A percentile compares a stretch with the other conserved stretches of the same genome.
phyloP scores from a whole-genome alignment of 1,284 basidiomycete genomes.

The Leccinum glutinopallens region DNA sequence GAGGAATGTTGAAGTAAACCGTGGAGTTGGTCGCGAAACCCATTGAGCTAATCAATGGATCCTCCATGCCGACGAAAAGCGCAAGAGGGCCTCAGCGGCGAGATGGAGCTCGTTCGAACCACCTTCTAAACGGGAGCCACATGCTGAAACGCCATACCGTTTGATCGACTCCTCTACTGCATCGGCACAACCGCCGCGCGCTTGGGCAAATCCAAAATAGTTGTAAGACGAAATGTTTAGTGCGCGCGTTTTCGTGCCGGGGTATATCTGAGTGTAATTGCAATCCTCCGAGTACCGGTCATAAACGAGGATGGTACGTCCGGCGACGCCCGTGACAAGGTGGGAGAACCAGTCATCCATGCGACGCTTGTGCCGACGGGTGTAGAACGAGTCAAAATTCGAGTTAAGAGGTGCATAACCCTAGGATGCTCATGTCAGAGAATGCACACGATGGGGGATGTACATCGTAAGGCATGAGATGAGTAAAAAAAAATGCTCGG shows the following conservation, averaged over 20 bases:
- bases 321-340: constrained; percentile 93
- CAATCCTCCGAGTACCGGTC: constrained; percentile 87
- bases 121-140: constrained; percentile 80
- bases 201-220: constrained; percentile 98
- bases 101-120: constrained; percentile 86
- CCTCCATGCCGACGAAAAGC: constrained; percentile 87
- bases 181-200: constrained; percentile 90
- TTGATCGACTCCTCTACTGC: constrained; percentile 83
- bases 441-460: not conserved
- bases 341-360: constrained; percentile 97
- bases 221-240: constrained; percentile 99
- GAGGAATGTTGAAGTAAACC: constrained; percentile 89
- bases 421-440: constrained; percentile 41
- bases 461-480: constrained; percentile 82
- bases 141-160: constrained; percentile 80
- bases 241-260: constrained; percentile 82
- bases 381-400: constrained; percentile 99
- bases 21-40: constrained; percentile 99
- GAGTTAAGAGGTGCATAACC: constrained; percentile 97
- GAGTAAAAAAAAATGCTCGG: constrained; percentile 72
- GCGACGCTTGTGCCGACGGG: constrained; percentile 89
- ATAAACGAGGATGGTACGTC: constrained; percentile 87
- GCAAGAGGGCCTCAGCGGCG: constrained; percentile 86
- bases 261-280: constrained; percentile 78
- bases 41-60: constrained; percentile 91